Evolutionary conservation across 345 rosid genomes (phyloP), one percentile per base, ranked within the genome.

Genomic region (Corchorus olitorius): DNA sequence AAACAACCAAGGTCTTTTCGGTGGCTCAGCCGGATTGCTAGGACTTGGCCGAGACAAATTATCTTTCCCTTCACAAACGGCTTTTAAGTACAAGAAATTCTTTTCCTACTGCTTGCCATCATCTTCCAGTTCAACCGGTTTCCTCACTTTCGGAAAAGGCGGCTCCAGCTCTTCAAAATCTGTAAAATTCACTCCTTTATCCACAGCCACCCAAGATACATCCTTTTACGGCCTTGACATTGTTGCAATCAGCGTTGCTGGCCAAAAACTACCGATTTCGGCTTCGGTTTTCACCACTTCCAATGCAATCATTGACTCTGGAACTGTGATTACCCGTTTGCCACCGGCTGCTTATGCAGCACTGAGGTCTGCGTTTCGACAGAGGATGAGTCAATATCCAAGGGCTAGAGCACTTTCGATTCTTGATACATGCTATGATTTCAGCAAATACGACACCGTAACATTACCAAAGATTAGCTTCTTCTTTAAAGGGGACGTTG

Each of bases 41-140:
- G 97, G 98, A 2, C 91, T 94, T 4, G 98, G 96, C 76, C 91
- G 97, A 0, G 88, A 90, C 68, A 71, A 81, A 41, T 75, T 91
- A 48, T 90, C 98, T 0, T 50, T 91, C 1, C 90, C 92, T 52
- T 86, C 90, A 11, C 98, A 94, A 82, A 88, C 94, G 0, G 87
- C 89, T 0, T 7, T 62, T 0, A 83, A 83, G 19, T 94, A 91
- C 86, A 88, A 86, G 20, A 86, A 88, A 37, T 20, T 87, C 70
- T 94, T 94, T 84, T 94, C 98, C 33, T 92, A 94, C 54, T 94
- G 98, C 63, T 90, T 94, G 6, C 98, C 98, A 0, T 88, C 98
- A 0, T 76, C 93, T 43, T 0, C 92, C 3, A 75, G 86, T 82
- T 72, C 84, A 65, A 88, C 90, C 13, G 97, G 98, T 2, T 88